A percentile compares a stretch with the other conserved stretches of the same genome.
phyloP scores from a whole-genome alignment of 306 rosid genomes.

The Trichosanthes cucumerina region DNA sequence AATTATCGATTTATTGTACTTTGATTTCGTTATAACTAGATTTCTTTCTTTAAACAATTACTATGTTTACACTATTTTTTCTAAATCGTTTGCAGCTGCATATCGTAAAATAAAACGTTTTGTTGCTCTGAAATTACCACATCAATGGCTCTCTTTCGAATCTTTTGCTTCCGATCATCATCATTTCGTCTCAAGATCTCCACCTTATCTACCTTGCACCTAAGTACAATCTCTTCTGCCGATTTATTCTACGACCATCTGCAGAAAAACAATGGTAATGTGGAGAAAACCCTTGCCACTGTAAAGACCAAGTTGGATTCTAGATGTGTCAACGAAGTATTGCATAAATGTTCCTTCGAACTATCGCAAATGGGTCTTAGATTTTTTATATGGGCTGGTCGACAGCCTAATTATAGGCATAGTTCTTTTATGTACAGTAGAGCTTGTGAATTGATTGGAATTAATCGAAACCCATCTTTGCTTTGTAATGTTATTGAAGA shows the following conservation, averaged over 20 bases:
- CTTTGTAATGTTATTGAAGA: conserved; percentile 45
- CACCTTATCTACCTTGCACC: conserved; percentile 22
- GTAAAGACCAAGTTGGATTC: conserved; percentile 39
- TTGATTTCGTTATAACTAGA: neutral
- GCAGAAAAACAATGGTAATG: conserved; percentile 21
- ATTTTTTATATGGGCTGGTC: conserved; percentile 88
- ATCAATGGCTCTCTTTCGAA: conserved; percentile 27
- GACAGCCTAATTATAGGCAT: conserved; percentile 66
- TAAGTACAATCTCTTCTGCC: conserved; percentile 25
- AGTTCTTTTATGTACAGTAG: conserved; percentile 43
- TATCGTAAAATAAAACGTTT: neutral
- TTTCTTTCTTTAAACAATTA: neutral
- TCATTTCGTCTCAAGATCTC: conserved; percentile 16
- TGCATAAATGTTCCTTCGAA: conserved; percentile 36
- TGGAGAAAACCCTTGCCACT: conserved; percentile 46
- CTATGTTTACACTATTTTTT: neutral
- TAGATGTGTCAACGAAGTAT: conserved; percentile 42
- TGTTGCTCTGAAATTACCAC: neutral
- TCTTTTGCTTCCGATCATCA: conserved; percentile 21
- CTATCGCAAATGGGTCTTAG: conserved; percentile 49
- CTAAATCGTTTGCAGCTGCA: neutral
- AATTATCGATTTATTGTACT: neutral
- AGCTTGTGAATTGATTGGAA: conserved; percentile 44
- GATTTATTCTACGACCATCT: conserved; percentile 39
- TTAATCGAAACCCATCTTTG: conserved; percentile 35